A percentile compares a stretch with the other conserved stretches of the same genome.
phyloP scores from a whole-genome alignment of 2,329 filamentous ascomycete genomes.

The Apiospora saccharicola region DNA sequence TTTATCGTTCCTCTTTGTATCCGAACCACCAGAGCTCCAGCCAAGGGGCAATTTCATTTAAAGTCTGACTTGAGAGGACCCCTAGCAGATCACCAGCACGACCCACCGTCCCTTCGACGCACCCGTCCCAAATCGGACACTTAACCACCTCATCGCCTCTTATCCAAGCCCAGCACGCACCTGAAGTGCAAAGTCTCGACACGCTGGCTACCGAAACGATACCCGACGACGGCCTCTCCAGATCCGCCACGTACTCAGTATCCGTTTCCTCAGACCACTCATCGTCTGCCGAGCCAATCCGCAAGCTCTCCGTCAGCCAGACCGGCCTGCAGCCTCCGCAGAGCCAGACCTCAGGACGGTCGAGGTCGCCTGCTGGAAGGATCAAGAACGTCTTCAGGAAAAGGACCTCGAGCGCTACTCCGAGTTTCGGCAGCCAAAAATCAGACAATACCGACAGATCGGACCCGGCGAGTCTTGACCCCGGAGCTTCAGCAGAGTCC shows the following conservation, averaged over 20 bases:
- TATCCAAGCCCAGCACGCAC: conserved; percentile 64
- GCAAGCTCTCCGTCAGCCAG: conserved; percentile 42
- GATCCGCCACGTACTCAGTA: conserved; percentile 49
- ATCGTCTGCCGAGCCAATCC: conserved; percentile 36
- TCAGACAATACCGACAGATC: conserved; percentile 32
- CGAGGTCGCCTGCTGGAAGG: conserved; percentile 74
- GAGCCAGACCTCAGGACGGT: conserved; percentile 60
- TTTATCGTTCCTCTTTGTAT: conserved; percentile 12
- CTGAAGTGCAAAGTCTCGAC: conserved; percentile 51
- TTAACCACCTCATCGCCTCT: conserved; percentile 74
- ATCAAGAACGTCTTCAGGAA: conserved; percentile 76
- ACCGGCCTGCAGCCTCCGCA: conserved; percentile 51
- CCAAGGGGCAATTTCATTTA: conserved; percentile 26
- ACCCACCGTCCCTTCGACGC: conserved; percentile 61
- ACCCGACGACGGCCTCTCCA: conserved; percentile 33
- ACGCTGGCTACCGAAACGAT: conserved; percentile 36
- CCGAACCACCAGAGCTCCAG: conserved; percentile 28
- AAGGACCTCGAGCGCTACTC: conserved; percentile 54
- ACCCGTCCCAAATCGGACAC: conserved; percentile 72
- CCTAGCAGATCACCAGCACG: conserved; percentile 42
- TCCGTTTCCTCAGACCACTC: conserved; percentile 37
- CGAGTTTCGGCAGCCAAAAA: conserved; percentile 51
- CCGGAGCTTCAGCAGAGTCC: conserved; percentile 30
- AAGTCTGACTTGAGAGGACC: conserved; percentile 30
- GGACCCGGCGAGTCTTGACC: conserved; percentile 30